Base-by-base conservation (phyloP, 495 filamentous ascomycete genomes). In the Symbiotaphrina buchneri region DNA sequence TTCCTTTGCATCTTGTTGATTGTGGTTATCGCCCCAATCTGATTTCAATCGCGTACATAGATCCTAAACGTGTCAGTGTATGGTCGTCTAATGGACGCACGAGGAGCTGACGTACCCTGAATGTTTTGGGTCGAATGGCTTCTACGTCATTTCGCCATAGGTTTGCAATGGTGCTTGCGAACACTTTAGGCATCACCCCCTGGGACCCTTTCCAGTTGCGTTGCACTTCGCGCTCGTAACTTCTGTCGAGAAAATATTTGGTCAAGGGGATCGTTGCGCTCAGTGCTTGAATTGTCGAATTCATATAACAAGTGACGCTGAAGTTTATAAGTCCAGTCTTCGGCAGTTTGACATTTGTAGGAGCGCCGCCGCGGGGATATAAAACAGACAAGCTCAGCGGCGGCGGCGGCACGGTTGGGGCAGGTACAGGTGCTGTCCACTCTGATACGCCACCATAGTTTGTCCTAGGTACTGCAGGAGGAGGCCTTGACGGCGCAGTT, bases 381-480 rank as follows among this genome's bases (percentile, higher is more conserved):
- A 47, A 28, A 57, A 46, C 1, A 53, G 16, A 22, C 19, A 32
- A 10, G 34, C 25, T 13, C 27, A 54, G 46, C 18, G 44, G 61
- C 33, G 45, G 59, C 38, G 44, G 63, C 30, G 41, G 59, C 11
- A 56, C 51, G 4, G 55, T 56, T 10, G 53, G 49, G 24, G 55
- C 56, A 19, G 59, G 50, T 28, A 52, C 50, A 4, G 54, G 46
- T n/a, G 55, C 55, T n/a, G 58, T 53, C 39, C 54, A 60, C 44
- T 83, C 78, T 2, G 81, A 73, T 3, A 92, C 70, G 10, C 90
- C 90, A 42, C 77, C 83, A 37, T 93, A 92, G 46, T 74, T 92
- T 18, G 71, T 71, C 19, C 82, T 68, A 14, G 83, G 76, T 20
- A 85, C 62, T 2, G 84, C 73, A 31, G 87, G 90, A 4, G 79